phyloP scores from a whole-genome alignment of 2,329 filamentous ascomycete species.

The Fusarium domesticum region DNA sequence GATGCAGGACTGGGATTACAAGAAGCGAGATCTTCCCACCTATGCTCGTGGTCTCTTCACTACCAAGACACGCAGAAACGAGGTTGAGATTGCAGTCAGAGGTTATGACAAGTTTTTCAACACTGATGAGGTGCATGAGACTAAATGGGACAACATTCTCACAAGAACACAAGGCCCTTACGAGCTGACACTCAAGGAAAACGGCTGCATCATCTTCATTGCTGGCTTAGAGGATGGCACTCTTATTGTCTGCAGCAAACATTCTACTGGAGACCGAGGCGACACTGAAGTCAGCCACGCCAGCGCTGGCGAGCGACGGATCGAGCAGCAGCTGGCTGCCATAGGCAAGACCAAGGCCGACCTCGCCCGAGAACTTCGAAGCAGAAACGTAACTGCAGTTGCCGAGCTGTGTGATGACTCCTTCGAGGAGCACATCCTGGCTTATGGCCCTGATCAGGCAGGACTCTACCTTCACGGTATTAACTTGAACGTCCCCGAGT shows the following conservation, averaged over 20 bases:
- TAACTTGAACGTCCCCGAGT: slow-evolving; percentile 91
- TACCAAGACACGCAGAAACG: slow-evolving; percentile 61
- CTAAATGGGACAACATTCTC: slow-evolving; percentile 78
- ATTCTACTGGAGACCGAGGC: slow-evolving; percentile 80
- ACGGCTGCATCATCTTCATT: slow-evolving; percentile 99
- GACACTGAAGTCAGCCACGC: slow-evolving; percentile 79
- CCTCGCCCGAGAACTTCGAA: slow-evolving; percentile 70
- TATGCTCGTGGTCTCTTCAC: slow-evolving; percentile 95
- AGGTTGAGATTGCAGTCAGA: slow-evolving; percentile 75
- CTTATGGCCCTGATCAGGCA: slow-evolving; percentile 76
- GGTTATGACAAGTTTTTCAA: slow-evolving; percentile 99
- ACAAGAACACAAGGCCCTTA: slow-evolving; percentile 79
- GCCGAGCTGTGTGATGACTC: slow-evolving; percentile 93
- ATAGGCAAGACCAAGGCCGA: slow-evolving; percentile 78
- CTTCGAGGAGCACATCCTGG: slow-evolving; percentile 95
- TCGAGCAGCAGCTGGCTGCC: slow-evolving; percentile 73
- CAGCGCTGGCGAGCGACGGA: slow-evolving; percentile 73
- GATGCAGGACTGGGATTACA: slow-evolving; percentile 95
- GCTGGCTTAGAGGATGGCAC: slow-evolving; percentile 86
- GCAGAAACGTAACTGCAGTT: slow-evolving; percentile 88
- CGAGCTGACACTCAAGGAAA: slow-evolving; percentile 95
- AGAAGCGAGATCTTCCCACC: slow-evolving; percentile 77
- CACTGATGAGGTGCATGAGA: slow-evolving; percentile 74
- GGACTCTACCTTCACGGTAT: slow-evolving; percentile 95
- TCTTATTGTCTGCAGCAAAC: slow-evolving; percentile 96